phyloP scores from a whole-genome alignment of 352 stramenopile genomes.

The Phytophthora idaei region DNA sequence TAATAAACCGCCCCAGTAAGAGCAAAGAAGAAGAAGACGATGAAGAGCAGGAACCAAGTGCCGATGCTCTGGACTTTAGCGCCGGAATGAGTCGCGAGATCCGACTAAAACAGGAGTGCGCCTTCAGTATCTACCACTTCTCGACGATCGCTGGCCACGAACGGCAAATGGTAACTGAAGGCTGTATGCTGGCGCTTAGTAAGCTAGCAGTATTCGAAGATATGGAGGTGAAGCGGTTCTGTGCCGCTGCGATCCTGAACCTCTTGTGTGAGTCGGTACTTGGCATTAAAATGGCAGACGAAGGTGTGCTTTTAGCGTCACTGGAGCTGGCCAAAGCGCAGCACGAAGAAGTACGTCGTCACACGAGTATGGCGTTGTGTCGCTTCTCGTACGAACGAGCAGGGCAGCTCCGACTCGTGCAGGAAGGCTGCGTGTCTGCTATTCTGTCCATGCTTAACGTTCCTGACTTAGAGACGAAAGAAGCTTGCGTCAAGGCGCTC shows the following conservation, averaged over 20 bases:
- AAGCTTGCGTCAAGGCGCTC: conserved; percentile 84
- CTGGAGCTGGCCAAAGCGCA: conserved; percentile 82
- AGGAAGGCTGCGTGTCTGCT: conserved; percentile 82
- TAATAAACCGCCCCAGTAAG: conserved; percentile 48
- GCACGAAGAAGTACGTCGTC: conserved; percentile 79
- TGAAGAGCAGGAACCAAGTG: conserved; percentile 47
- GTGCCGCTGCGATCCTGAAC: conserved; percentile 82
- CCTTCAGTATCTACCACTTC: conserved; percentile 86
- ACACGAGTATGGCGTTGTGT: conserved; percentile 84
- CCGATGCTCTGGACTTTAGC: conserved; percentile 46
- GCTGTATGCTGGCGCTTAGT: conserved; percentile 73
- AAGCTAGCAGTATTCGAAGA: conserved; percentile 82
- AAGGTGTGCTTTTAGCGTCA: conserved; percentile 71
- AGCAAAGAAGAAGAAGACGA: conserved; percentile 45
- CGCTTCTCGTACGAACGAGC: conserved; percentile 82
- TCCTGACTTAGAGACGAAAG: conserved; percentile 78
- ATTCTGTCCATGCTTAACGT: conserved; percentile 88
- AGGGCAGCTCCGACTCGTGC: conserved; percentile 72
- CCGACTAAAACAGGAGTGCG: conserved; percentile 79
- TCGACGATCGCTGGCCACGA: conserved; percentile 71
- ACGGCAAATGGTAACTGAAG: conserved; percentile 76
- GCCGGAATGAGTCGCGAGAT: conserved; percentile 55
- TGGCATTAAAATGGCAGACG: conserved; percentile 65
- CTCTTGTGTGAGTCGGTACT: conserved; percentile 61
- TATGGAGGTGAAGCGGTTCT: conserved; percentile 83